phyloP scores from a whole-genome alignment of 768 basidiomycete genomes.

The Paxillus rubicundulus region DNA sequence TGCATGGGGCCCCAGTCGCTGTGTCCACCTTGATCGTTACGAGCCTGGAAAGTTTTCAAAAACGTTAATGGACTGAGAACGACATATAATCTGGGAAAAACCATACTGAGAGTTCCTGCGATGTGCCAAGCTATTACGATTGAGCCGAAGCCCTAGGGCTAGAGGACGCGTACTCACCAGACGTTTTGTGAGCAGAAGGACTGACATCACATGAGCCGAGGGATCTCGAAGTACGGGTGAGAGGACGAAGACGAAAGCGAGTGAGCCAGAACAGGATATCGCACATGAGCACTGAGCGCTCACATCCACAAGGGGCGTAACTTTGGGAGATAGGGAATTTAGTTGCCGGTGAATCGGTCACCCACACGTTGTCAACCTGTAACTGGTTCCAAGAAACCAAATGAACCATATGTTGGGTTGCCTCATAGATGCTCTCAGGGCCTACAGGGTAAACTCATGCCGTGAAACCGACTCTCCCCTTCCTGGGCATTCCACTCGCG shows the following conservation, averaged over 20 bases:
- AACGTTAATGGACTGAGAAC: neutral
- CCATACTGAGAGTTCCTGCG: conserved; percentile 24
- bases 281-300: neutral
- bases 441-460: neutral
- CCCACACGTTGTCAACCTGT: neutral
- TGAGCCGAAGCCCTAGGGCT: neutral
- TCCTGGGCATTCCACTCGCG: no score
- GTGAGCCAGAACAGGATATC: conserved; percentile 12
- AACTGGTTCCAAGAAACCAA: neutral
- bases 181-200: conserved; percentile 5
- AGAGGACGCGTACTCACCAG: conserved; percentile 10
- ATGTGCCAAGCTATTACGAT: neutral
- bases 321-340: conserved; percentile 7
- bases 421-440: neutral
- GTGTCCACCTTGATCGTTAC: conserved; percentile 1
- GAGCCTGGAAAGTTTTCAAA: conserved; percentile 12
- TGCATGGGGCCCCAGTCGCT: conserved; percentile 28
- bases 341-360: conserved; percentile 19
- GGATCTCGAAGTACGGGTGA: neutral
- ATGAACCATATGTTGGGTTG: no score
- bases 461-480: neutral
- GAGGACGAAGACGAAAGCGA: neutral
- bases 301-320: conserved; percentile 14
- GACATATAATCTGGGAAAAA: neutral
- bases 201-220: conserved; percentile 20